A percentile compares a stretch with the other conserved stretches of the same genome.
Evolutionary conservation across 306 rosid genomes (phyloP).

Genomic region (Luffa aegyptiaca): DNA sequence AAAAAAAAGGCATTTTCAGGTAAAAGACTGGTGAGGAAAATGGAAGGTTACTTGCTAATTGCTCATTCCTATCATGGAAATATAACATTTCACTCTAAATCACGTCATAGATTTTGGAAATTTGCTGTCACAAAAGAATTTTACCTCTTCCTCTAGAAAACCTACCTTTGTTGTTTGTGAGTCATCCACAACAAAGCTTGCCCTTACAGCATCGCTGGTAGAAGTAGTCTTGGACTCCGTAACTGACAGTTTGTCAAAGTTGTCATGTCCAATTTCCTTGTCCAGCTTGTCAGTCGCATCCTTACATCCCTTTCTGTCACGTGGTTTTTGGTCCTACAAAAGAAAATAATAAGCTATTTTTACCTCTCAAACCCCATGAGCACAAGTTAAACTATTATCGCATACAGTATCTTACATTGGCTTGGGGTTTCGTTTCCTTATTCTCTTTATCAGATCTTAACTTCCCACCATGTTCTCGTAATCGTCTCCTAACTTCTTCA

Average conservation of each 20-base stretch:
- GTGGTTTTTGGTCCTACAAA: constrained; percentile 43
- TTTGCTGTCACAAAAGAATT: neutral
- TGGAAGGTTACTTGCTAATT: neutral
- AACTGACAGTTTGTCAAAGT: constrained; percentile 20
- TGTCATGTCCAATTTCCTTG: constrained; percentile 14
- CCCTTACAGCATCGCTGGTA: constrained; percentile 1
- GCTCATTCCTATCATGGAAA: neutral
- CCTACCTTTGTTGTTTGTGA: neutral
- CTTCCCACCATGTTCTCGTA: constrained; percentile 45
- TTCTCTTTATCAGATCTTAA: constrained; percentile 42
- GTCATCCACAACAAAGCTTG: constrained; percentile 3
- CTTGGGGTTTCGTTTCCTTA: constrained; percentile 23
- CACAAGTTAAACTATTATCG: neutral
- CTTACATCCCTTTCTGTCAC: constrained; percentile 27
- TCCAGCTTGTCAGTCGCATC: constrained; percentile 27
- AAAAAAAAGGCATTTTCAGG: neutral
- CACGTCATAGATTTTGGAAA: neutral
- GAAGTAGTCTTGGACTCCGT: constrained; percentile 19
- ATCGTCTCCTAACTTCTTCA: constrained; percentile 50
- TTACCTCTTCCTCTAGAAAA: constrained; percentile 4
- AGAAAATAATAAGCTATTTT: constrained; percentile 12
- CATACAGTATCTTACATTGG: constrained; percentile 30
- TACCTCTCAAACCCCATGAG: neutral
- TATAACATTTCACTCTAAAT: neutral
- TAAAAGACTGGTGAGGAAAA: neutral